Evolutionary conservation across 78 protist species (phyloP), one percentile per base, ranked within the genome.

Genomic region (Trichosphaerium sp.): DNA sequence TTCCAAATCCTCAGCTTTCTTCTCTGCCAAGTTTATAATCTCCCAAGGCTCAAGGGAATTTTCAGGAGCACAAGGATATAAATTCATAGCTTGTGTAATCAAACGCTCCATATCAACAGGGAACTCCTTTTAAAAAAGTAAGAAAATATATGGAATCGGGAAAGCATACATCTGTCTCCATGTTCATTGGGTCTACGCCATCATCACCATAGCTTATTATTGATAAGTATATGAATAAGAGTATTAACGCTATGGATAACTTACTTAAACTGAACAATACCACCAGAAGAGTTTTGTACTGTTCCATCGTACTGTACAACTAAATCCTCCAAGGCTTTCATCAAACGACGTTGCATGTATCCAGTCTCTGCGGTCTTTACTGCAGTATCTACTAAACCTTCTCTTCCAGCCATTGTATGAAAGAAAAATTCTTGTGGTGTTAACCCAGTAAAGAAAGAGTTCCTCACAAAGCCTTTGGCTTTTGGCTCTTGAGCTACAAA

Each of bases 301-400:
- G 97, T 76, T 32, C 42, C 43, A 68, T 96, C 99, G 79, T 96
- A 96, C 29, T 87, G 78, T 4, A 81, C 65, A 5, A 74, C 60
- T 41, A 96, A 85, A 68, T 96, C 99, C 63, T 96, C 98, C 31
- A 96, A 84, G 10, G 96, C 95, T 71, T 85, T 85, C 83, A 85
- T 74, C 21, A 85, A 67, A 35, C 92, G 88, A 35, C 92, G 82
- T 75, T 94, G 96, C 96, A 94, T 93, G 65, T 97, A 97, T 1
- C 99, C 99, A 3, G 99, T 96, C 66, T 97, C 99, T 31, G 99
- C 99, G 0, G 99, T 97, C 80, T 97, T 97, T 67, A 97, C 99
- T 12, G 99, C 99, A 0, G 98, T 94, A 78, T 96, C 99, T 18
- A 88, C 93, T 3, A 88, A 84, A 75, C 98, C 98, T 69, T 94